These are phyloP conservation scores for Psilocybe azurescens DNA, from an alignment of 768 basidiomycete genomes.

Conservation along the genomic window DNA sequence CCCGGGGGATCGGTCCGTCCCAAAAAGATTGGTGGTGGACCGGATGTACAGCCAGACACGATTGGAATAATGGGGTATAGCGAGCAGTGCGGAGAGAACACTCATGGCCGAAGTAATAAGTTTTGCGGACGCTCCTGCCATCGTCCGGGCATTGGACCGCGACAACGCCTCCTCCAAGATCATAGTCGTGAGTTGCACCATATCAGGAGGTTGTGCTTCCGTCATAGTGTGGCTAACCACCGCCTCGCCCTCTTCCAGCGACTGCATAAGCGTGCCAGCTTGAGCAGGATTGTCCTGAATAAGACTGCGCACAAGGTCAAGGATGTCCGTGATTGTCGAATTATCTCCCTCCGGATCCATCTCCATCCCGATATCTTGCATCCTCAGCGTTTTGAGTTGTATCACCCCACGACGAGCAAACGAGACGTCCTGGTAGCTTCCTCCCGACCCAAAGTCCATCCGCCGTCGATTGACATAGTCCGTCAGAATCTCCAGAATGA, in stretches of 20 bases:
- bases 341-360: constrained; percentile 66
- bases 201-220: constrained; percentile 64
- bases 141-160: constrained; percentile 46
- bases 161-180: constrained; percentile 82
- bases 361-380: constrained; percentile 80
- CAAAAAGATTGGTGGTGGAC: constrained; percentile 78
- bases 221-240: constrained; percentile 58
- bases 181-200: constrained; percentile 81
- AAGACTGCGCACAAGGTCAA: constrained; percentile 81
- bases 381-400: constrained; percentile 47
- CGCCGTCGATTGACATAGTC: constrained; percentile 72
- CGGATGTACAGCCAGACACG: constrained; percentile 90
- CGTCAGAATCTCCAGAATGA: constrained; percentile 81
- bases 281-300: constrained; percentile 73
- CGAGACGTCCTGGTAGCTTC: constrained; percentile 56
- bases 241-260: constrained; percentile 62
- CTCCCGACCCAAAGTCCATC: constrained; percentile 43
- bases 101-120: constrained; percentile 84
- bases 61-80: constrained; percentile 75
- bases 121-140: constrained; percentile 53
- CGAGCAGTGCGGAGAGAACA: constrained; percentile 78
- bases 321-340: constrained; percentile 66
- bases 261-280: constrained; percentile 67
- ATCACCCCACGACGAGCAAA: constrained; percentile 51
- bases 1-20: constrained; percentile 58